phyloP scores from a whole-genome alignment of 768 basidiomycete species.

The Podaxis pistillaris region DNA sequence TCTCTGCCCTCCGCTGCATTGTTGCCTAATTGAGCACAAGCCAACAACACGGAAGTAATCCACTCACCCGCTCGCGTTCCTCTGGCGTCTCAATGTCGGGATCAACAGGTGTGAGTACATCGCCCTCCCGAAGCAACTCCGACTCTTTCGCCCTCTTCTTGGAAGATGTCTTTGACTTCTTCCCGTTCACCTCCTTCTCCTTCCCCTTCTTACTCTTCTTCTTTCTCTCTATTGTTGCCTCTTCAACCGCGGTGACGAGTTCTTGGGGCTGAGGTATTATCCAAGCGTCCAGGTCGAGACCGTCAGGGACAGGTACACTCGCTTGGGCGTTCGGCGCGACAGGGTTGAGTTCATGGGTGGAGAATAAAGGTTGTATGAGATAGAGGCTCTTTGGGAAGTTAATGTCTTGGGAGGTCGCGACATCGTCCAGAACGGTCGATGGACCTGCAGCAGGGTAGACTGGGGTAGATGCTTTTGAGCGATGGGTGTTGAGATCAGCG shows the following conservation, averaged over 20 bases:
- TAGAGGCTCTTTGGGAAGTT: constrained; percentile 87
- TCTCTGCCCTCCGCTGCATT: constrained; percentile 68
- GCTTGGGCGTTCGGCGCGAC: constrained; percentile 80
- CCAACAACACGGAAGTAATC: background rate
- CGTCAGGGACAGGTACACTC: constrained; percentile 79
- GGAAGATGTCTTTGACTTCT: constrained; percentile 20
- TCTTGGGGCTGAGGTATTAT: constrained; percentile 67
- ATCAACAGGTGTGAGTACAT: constrained; percentile 35
- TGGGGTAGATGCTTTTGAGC: constrained; percentile 33
- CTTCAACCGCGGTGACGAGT: constrained; percentile 29
- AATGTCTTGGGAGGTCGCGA: constrained; percentile 35
- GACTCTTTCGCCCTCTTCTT: constrained; percentile 33
- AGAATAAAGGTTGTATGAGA: constrained; percentile 79
- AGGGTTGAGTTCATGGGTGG: constrained; percentile 78
- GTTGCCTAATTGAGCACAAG: background rate
- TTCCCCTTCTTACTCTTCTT: constrained; percentile 52
- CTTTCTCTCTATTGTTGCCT: constrained; percentile 45
- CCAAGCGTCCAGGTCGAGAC: constrained; percentile 83
- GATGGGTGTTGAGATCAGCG: constrained; percentile 63
- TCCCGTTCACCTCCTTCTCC: constrained; percentile 26
- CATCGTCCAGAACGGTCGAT: constrained; percentile 36
- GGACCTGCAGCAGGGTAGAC: constrained; percentile 35
- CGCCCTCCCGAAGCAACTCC: constrained; percentile 18
- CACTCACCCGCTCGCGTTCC: constrained; percentile 64
- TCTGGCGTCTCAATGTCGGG: constrained; percentile 53